A percentile compares a stretch with the other conserved stretches of the same genome.
phyloP scores from a whole-genome alignment of 352 stramenopile species.

The Globisporangium okanoganense region DNA sequence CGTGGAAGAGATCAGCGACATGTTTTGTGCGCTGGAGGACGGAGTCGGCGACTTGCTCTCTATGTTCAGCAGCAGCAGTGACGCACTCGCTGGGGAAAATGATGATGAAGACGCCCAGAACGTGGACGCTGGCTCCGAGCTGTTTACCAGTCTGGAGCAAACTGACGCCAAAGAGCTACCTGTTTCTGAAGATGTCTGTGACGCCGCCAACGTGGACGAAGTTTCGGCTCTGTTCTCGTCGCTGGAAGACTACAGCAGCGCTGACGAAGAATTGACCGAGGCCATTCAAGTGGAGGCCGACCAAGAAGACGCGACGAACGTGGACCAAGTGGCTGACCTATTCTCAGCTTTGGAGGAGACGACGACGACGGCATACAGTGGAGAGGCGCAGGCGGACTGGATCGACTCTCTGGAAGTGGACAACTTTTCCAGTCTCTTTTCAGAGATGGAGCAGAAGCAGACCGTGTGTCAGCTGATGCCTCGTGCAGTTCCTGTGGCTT shows the following conservation, averaged over 20 bases:
- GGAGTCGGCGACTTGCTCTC: not conserved
- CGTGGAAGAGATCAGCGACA: conserved; percentile 54
- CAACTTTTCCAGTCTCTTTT: conserved; percentile 41
- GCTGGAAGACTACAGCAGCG: conserved; percentile 3
- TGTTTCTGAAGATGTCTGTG: not conserved
- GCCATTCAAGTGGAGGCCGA: conserved; percentile 1
- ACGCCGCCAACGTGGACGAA: conserved; percentile 4
- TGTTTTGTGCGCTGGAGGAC: conserved; percentile 39
- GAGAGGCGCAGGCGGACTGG: conserved; percentile 24
- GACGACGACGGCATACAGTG: not conserved
- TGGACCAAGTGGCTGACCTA: conserved; percentile 20
- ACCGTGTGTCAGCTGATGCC: not conserved
- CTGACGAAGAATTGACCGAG: no score
- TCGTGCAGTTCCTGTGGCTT: not conserved
- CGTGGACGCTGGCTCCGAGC: conserved; percentile 24
- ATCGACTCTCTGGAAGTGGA: conserved; percentile 54
- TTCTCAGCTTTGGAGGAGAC: conserved; percentile 26
- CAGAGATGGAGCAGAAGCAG: conserved; percentile 33
- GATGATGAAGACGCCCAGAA: conserved; percentile 19
- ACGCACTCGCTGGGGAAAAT: not conserved
- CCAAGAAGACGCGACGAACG: conserved; percentile 16
- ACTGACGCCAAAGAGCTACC: not conserved
- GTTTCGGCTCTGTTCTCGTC: conserved; percentile 4
- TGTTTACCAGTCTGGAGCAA: conserved; percentile 20
- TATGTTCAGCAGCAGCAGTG: not conserved